Conservation (phyloP, 106 monocot species). For the Dactylorhiza incarnata region DNA sequence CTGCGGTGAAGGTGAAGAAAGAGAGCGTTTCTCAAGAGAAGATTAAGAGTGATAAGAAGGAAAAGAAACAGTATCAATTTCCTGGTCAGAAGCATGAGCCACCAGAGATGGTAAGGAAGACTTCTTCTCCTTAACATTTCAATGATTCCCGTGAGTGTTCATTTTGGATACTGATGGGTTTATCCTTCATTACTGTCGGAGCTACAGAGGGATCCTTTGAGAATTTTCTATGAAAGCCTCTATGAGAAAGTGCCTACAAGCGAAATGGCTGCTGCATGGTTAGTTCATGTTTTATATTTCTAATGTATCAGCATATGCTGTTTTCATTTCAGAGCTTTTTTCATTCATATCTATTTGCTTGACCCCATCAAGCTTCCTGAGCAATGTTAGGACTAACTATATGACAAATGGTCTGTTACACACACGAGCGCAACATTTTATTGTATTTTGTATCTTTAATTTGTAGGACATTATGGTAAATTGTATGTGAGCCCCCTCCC, state of each 20-base stretch:
- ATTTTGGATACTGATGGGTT: not conserved
- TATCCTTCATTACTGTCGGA: not conserved
- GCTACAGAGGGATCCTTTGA: constrained; percentile 78
- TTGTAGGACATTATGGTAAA: no score
- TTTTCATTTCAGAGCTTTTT: not conserved
- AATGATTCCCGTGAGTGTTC: not conserved
- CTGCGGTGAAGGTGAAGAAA: constrained; percentile 10
- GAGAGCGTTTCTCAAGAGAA: constrained; percentile 2
- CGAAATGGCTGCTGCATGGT: constrained; percentile 87
- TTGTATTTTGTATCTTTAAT: no score
- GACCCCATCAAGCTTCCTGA: no score
- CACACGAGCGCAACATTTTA: no score
- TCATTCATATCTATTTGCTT: not conserved
- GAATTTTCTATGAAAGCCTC: constrained; percentile 87
- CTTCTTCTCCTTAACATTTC: not conserved
- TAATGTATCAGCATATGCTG: not conserved
- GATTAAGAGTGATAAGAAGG: constrained; percentile 45
- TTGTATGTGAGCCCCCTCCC: no score
- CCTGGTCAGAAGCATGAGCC: constrained; percentile 91
- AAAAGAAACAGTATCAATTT: constrained; percentile 61
- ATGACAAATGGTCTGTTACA: no score
- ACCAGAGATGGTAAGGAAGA: constrained; percentile 53
- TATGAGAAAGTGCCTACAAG: constrained; percentile 72
- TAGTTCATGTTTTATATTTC: constrained; percentile 12
- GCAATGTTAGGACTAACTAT: not conserved